phyloP scores from a whole-genome alignment of 768 basidiomycete genomes.

The Macrolepiota dolichaula region DNA sequence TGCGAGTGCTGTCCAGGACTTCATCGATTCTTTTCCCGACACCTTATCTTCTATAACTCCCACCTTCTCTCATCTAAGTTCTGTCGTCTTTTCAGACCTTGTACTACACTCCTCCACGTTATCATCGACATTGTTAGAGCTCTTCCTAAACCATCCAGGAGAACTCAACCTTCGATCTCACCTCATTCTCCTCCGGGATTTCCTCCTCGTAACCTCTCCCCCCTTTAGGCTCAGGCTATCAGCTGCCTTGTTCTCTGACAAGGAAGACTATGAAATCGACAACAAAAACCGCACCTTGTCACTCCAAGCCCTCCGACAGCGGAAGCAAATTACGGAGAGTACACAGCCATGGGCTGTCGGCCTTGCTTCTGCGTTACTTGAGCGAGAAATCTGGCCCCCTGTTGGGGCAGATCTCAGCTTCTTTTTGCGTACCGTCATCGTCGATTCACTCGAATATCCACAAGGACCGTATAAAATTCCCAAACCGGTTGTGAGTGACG shows the following conservation, averaged over 20 bases:
- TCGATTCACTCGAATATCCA: constrained; percentile 63
- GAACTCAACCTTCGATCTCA: constrained; percentile 70
- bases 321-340: constrained; percentile 23
- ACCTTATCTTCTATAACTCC: constrained; percentile 62
- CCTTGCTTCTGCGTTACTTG: constrained; percentile 66
- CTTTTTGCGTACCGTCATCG: constrained; percentile 78
- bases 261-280: constrained; percentile 45
- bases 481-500: constrained; percentile 33
- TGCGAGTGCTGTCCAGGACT: constrained; percentile 32
- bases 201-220: constrained; percentile 69
- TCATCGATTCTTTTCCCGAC: constrained; percentile 57
- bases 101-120: constrained; percentile 59
- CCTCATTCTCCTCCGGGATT: constrained; percentile 66
- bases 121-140: constrained; percentile 60
- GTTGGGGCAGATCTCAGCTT: constrained; percentile 83
- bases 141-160: constrained; percentile 61
- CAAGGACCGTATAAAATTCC: constrained; percentile 27
- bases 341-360: constrained; percentile 62
- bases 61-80: constrained; percentile 56
- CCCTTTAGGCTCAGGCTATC: constrained; percentile 70
- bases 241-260: constrained; percentile 75
- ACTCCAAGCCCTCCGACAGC: constrained; percentile 30
- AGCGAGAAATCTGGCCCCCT: constrained; percentile 82
- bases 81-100: constrained; percentile 60
- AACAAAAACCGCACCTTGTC: constrained; percentile 30